Evolutionary conservation across 805 yeast species (phyloP).

Genomic region (Metschnikowia proteae): DNA sequence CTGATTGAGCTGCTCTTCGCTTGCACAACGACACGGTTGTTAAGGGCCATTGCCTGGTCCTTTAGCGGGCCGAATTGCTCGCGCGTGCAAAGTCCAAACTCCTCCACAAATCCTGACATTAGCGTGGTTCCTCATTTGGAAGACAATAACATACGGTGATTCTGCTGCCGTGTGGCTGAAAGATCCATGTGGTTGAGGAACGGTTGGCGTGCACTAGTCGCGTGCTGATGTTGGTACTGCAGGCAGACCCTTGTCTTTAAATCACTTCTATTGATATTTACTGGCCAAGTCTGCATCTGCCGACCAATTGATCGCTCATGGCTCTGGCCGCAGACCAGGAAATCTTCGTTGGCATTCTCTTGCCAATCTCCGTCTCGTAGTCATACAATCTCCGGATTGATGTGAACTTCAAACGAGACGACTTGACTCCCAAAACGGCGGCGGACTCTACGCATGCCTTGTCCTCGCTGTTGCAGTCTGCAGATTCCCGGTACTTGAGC

Average conservation of each 20-base stretch:
- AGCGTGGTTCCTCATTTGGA: not conserved
- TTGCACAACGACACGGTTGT: conserved; percentile 8
- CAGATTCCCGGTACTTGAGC: conserved; percentile 20
- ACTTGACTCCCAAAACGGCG: conserved; percentile 77
- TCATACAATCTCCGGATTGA: conserved; percentile 77
- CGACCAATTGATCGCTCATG: conserved; percentile 81
- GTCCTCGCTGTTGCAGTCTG: conserved; percentile 34
- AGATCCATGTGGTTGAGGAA: not conserved
- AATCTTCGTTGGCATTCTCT: conserved; percentile 84
- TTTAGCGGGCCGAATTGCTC: conserved; percentile 2
- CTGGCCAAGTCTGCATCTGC: conserved; percentile 42
- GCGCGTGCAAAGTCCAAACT: not conserved
- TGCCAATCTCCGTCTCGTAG: conserved; percentile 73
- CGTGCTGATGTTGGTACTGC: not conserved
- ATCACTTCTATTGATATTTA: not conserved
- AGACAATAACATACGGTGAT: not conserved
- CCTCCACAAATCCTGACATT: not conserved
- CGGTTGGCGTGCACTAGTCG: no score
- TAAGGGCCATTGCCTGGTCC: conserved; percentile 9
- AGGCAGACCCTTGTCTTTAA: not conserved
- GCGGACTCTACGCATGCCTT: conserved; percentile 50
- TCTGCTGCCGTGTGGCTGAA: not conserved
- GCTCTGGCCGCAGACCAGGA: conserved; percentile 79
- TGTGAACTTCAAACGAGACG: conserved; percentile 71
- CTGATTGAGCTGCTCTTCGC: conserved; percentile 1